phyloP scores from a whole-genome alignment of 2,329 filamentous ascomycete species.

The Aspergillus nomiae region DNA sequence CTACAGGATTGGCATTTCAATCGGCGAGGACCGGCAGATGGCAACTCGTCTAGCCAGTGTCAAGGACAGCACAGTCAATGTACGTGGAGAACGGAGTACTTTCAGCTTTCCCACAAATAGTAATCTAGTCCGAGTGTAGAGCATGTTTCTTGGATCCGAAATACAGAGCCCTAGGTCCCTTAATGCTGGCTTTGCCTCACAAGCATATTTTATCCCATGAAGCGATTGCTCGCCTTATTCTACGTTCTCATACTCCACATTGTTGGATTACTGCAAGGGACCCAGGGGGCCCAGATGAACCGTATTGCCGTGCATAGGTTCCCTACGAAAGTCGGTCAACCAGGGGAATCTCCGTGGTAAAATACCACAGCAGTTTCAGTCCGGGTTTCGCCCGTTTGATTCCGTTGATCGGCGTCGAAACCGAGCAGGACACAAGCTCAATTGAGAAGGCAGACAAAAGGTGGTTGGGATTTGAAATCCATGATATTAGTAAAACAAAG shows the following conservation, averaged over 20 bases:
- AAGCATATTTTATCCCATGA: neutral
- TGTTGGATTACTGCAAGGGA: neutral
- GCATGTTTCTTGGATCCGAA: neutral
- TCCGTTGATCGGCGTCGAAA: slow-evolving; percentile 19
- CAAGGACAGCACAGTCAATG: neutral
- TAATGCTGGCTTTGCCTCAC: neutral
- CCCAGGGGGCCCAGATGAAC: neutral
- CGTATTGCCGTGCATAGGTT: neutral
- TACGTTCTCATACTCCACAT: neutral
- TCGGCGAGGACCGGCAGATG: neutral
- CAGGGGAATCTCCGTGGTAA: neutral
- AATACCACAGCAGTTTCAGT: neutral
- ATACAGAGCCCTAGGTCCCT: neutral
- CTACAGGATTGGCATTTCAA: neutral
- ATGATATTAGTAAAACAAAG: slow-evolving; percentile 7
- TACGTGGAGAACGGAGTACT: neutral
- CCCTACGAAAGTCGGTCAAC: slow-evolving; percentile 12
- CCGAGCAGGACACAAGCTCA: neutral
- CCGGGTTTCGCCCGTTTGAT: slow-evolving; percentile 14
- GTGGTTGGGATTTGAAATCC: slow-evolving; percentile 2
- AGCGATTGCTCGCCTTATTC: neutral
- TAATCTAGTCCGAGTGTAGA: neutral
- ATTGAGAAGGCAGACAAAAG: neutral
- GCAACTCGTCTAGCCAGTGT: neutral
- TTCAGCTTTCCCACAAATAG: neutral